phyloP scores from a whole-genome alignment of 257 asterid genomes.

The Solanum pennellii region DNA sequence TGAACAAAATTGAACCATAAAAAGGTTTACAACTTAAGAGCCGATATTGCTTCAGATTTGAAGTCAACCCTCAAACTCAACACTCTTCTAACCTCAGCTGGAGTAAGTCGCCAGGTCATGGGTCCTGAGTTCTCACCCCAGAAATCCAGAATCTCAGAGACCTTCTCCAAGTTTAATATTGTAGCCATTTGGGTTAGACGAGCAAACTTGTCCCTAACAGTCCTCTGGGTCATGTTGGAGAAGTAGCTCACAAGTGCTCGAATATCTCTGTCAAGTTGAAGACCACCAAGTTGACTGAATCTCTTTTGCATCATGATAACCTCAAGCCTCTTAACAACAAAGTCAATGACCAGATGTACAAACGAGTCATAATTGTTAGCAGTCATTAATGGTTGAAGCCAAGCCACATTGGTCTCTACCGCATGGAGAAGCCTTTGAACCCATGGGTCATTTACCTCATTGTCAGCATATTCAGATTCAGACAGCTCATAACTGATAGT shows the following conservation, averaged over 20 bases:
- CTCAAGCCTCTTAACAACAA: slow-evolving; percentile 84
- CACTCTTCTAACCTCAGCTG: slow-evolving; percentile 91
- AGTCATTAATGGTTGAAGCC: slow-evolving; percentile 91
- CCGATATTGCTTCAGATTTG: slow-evolving; percentile 83
- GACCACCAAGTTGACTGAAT: slow-evolving; percentile 98
- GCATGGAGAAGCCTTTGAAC: slow-evolving; percentile 93
- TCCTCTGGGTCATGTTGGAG: slow-evolving; percentile 88
- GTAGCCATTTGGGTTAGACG: slow-evolving; percentile 98
- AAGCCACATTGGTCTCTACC: slow-evolving; percentile 70
- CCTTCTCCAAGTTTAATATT: slow-evolving; percentile 82
- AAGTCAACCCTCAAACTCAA: slow-evolving; percentile 86
- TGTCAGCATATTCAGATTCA: slow-evolving; percentile 90
- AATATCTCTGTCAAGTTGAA: slow-evolving; percentile 89
- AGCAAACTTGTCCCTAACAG: slow-evolving; percentile 87
- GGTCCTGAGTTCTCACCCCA: slow-evolving; percentile 99
- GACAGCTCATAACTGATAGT: slow-evolving; percentile 83
- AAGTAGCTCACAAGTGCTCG: slow-evolving; percentile 88
- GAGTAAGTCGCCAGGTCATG: slow-evolving; percentile 95
- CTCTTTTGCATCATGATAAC: slow-evolving; percentile 94
- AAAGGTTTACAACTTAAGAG: slow-evolving; percentile 58
- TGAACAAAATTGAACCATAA: background rate
- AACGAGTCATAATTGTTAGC: slow-evolving; percentile 62
- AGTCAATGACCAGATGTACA: slow-evolving; percentile 69
- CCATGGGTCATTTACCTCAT: slow-evolving; percentile 98
- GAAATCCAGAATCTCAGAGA: slow-evolving; percentile 91